Evolutionary conservation across 1,139 yeast species (phyloP), one percentile per base, ranked within the genome.

Genomic region (Blastobotrys apis): DNA sequence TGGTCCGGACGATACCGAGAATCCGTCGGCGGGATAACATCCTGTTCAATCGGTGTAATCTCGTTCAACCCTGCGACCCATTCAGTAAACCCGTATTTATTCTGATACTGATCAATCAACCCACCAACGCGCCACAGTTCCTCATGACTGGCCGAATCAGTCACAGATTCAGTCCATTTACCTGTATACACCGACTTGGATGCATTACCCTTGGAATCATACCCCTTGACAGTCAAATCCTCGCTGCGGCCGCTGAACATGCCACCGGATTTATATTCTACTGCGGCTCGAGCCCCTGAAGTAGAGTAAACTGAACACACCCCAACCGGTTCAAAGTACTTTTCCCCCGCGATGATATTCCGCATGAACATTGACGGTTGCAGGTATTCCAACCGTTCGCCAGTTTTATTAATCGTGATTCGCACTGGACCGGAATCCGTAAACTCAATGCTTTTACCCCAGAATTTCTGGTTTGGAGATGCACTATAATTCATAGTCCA

Each of bases 391-490:
- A 80, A 85, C 4, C 74, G 72, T 57, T 85, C 95, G 3, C 90
- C 90, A 0, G 84, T 74, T 49, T 58, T 74, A 21, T 49, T 77
- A 38, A 81, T 69, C 1, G 73, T 71, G 41, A 88, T 69, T 39
- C 74, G 74, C 4, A 82, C 69, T 12, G 68, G 68, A 33, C 98
- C 98, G 43, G 76, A 78, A 51, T 87, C 86, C 39, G 77, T 75
- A 47, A 92, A 71, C 63, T 92, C 97, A 12, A 87, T 79, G 34
- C 88, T 82, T 65, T 92, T 92, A 43, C 97, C 97, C 95, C 97
- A 92, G 57, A 86, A 87, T 62, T 87, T 88, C 57, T 90, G 97
- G 25, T 78, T 75, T 0, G 98, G 97, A 26, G 81, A 73, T 2
- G 94, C 80, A 10, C 84, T 75, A 60, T 80, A 86, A 37, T 75